These are phyloP conservation scores for Fusarium sp. DNA, from an alignment of 2,329 filamentous ascomycete species.

Conservation along the genomic window DNA sequence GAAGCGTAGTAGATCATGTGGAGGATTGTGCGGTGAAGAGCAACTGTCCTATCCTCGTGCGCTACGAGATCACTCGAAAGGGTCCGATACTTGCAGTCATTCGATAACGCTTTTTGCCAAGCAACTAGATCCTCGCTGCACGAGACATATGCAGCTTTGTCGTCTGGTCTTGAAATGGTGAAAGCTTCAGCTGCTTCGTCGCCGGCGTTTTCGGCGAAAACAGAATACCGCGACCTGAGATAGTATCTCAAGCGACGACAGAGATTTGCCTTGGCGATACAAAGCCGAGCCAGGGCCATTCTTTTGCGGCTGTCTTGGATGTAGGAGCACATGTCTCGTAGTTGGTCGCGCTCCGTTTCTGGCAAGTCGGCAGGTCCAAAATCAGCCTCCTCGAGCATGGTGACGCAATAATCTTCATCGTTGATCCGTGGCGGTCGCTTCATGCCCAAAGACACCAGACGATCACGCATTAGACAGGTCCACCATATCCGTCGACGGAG, in stretches of 20 bases:
- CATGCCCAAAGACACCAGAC: constrained; percentile 91
- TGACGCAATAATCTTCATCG: constrained; percentile 90
- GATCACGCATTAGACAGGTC: constrained; percentile 94
- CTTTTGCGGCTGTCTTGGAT: neutral
- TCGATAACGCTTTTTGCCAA: constrained; percentile 79
- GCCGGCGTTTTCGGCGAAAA: constrained; percentile 80
- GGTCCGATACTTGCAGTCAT: constrained; percentile 74
- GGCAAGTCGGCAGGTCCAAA: constrained; percentile 67
- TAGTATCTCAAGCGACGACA: constrained; percentile 89
- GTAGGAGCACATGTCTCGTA: constrained; percentile 1
- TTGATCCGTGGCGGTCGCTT: constrained; percentile 90
- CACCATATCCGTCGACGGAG: constrained; percentile 97
- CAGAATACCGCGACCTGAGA: constrained; percentile 88
- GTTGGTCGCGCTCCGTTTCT: neutral
- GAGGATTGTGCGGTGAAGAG: constrained; percentile 82
- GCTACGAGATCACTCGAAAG: constrained; percentile 51
- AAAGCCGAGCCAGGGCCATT: constrained; percentile 81
- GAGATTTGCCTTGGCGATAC: constrained; percentile 88
- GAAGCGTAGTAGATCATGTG: constrained; percentile 95
- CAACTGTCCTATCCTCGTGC: constrained; percentile 57
- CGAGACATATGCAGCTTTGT: constrained; percentile 8
- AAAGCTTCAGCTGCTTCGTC: constrained; percentile 69
- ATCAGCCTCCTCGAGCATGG: constrained; percentile 84
- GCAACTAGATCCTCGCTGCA: constrained; percentile 79
- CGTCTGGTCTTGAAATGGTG: neutral